phyloP scores from a whole-genome alignment of 352 stramenopile genomes.

The Phytophthora rubi region DNA sequence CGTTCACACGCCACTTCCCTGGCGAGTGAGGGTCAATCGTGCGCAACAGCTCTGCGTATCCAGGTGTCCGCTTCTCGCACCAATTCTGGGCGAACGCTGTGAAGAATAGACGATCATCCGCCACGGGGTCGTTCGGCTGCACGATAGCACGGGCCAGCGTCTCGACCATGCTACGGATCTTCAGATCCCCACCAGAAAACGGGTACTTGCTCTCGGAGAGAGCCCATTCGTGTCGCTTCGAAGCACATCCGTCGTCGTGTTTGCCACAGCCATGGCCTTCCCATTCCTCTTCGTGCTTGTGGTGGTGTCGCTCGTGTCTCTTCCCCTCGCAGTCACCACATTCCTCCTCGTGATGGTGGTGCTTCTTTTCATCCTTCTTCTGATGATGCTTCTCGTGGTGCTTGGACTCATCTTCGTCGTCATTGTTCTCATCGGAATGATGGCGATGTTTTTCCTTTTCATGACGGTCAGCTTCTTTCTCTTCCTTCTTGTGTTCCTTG shows the following conservation, averaged over 20 bases:
- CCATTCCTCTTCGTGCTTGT: constrained; percentile 25
- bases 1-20: constrained; percentile 71
- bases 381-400: background rate
- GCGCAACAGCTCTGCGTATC: constrained; percentile 53
- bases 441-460: constrained; percentile 4
- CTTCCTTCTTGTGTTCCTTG: constrained; percentile 10
- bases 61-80: constrained; percentile 63
- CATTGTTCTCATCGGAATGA: constrained; percentile 7
- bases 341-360: constrained; percentile 19
- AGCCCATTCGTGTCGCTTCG: constrained; percentile 16
- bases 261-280: constrained; percentile 17
- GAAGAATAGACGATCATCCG: constrained; percentile 71
- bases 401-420: background rate
- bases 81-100: constrained; percentile 70
- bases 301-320: constrained; percentile 16
- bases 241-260: constrained; percentile 12
- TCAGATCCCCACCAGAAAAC: constrained; percentile 35
- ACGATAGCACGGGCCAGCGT: constrained; percentile 37
- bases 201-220: constrained; percentile 20
- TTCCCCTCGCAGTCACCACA: constrained; percentile 15
- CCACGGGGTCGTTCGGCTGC: constrained; percentile 26
- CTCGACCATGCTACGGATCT: constrained; percentile 32
- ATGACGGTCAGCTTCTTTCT: constrained; percentile 5
- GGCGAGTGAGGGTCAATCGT: constrained; percentile 67
- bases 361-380: background rate